phyloP scores from a whole-genome alignment of 345 rosid species.

The Ceriops zippeliana region DNA sequence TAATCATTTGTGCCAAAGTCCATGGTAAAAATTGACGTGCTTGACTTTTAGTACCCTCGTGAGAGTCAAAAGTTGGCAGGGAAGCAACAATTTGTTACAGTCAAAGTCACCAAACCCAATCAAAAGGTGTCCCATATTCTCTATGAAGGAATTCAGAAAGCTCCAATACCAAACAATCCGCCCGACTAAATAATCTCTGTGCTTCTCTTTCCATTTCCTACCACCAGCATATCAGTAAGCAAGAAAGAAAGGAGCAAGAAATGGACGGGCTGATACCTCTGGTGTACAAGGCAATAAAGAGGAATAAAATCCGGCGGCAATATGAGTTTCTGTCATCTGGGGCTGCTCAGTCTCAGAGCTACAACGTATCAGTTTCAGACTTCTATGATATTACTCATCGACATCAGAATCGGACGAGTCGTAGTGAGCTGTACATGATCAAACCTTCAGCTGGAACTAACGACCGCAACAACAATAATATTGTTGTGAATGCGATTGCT shows the following conservation, averaged over 20 bases:
- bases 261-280: constrained; percentile 89
- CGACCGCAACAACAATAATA: too few species aligned
- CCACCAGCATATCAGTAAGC: background rate
- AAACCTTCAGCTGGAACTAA: background rate
- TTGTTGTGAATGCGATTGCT: too few species aligned
- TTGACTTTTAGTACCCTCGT: constrained; percentile 12
- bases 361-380: constrained; percentile 31
- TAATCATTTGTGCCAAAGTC: background rate
- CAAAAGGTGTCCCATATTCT: background rate
- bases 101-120: constrained; percentile 13
- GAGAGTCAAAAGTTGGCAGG: too few species aligned
- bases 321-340: constrained; percentile 70
- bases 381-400: background rate
- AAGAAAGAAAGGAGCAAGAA: background rate
- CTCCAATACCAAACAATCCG: too few species aligned
- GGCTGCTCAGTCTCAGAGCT: constrained; percentile 32
- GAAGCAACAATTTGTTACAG: background rate
- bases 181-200: background rate
- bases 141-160: too few species aligned
- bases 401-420: constrained; percentile 1
- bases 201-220: background rate
- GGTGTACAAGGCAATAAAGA: constrained; percentile 64
- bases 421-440: background rate
- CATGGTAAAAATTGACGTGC: constrained; percentile 16
- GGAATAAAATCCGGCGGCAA: constrained; percentile 48